Conservation (phyloP, 2,329 filamentous ascomycete species). For the Cytospora piceicola region DNA sequence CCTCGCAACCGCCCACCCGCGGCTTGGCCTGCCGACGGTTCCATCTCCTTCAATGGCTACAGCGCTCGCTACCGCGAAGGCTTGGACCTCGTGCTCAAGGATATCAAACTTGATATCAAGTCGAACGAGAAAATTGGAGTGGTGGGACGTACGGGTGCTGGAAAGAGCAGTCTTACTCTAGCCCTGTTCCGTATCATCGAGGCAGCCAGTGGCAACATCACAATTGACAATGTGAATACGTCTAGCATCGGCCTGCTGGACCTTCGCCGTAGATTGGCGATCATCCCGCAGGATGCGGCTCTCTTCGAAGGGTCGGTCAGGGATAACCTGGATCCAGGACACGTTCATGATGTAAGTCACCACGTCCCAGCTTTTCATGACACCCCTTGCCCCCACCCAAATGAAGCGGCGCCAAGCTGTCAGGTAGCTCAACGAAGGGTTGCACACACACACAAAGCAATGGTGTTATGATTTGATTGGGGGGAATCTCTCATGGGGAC, state of each 20-base stretch:
- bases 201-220: slow-evolving; percentile 78
- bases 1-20: slow-evolving; percentile 83
- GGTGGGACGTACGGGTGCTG: slow-evolving; percentile 92
- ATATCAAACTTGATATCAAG: slow-evolving; percentile 90
- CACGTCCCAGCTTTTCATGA: background rate
- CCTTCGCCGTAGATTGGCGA: slow-evolving; percentile 84
- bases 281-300: slow-evolving; percentile 96
- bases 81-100: slow-evolving; percentile 89
- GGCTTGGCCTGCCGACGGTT: slow-evolving; percentile 88
- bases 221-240: slow-evolving; percentile 87
- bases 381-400: background rate
- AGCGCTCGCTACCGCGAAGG: slow-evolving; percentile 91
- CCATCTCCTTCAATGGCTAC: slow-evolving; percentile 89
- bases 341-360: slow-evolving; percentile 72
- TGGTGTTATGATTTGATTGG: background rate
- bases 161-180: slow-evolving; percentile 92
- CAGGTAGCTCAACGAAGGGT: background rate
- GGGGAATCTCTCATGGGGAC: background rate
- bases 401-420: background rate
- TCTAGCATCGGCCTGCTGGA: slow-evolving; percentile 89
- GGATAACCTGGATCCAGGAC: slow-evolving; percentile 93
- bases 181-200: slow-evolving; percentile 97
- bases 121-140: slow-evolving; percentile 98
- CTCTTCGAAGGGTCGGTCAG: slow-evolving; percentile 76
- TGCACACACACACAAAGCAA: background rate